Evolutionary conservation across 208 protist species (phyloP).

Genomic region (Leptomonas seymouri): DNA sequence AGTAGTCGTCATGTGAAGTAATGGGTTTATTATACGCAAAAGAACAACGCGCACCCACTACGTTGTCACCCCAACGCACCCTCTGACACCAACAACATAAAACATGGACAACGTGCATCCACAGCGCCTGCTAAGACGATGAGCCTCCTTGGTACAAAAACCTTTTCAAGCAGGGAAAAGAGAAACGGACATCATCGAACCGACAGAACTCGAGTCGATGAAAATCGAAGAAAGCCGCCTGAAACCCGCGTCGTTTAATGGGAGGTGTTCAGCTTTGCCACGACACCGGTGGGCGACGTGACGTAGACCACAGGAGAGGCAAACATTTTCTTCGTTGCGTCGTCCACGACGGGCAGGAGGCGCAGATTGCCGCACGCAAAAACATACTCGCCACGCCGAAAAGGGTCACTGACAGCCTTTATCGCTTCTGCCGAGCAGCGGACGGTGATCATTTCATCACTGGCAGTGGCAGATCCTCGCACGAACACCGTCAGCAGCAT

Average conservation of each 20-base stretch:
- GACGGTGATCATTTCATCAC: conserved; percentile 62
- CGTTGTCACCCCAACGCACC: not conserved
- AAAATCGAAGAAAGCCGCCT: not conserved
- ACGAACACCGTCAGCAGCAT: conserved; percentile 66
- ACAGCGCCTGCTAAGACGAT: no score
- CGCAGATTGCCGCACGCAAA: conserved; percentile 73
- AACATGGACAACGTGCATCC: no score
- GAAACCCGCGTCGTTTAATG: not conserved
- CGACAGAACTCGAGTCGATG: no score
- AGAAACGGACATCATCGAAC: no score
- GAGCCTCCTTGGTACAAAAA: no score
- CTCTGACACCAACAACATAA: not conserved
- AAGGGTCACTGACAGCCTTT: conserved; percentile 7
- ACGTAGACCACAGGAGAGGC: conserved; percentile 69
- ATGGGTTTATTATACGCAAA: not conserved
- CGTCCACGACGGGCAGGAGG: conserved; percentile 54
- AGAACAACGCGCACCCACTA: not conserved
- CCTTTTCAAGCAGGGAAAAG: no score
- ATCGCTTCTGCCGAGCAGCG: conserved; percentile 40
- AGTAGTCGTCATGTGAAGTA: conserved; percentile 9
- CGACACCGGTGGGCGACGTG: conserved; percentile 23
- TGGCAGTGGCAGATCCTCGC: conserved; percentile 20
- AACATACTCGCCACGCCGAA: conserved; percentile 49
- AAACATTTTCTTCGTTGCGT: conserved; percentile 55
- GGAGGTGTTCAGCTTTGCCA: conserved; percentile 18